Percentiles rank a stretch among this genome's conserved stretches.
These are phyloP conservation scores for Rhodotorula sp. DNA, from an alignment of 1,284 basidiomycete species.

Conservation along the genomic window DNA sequence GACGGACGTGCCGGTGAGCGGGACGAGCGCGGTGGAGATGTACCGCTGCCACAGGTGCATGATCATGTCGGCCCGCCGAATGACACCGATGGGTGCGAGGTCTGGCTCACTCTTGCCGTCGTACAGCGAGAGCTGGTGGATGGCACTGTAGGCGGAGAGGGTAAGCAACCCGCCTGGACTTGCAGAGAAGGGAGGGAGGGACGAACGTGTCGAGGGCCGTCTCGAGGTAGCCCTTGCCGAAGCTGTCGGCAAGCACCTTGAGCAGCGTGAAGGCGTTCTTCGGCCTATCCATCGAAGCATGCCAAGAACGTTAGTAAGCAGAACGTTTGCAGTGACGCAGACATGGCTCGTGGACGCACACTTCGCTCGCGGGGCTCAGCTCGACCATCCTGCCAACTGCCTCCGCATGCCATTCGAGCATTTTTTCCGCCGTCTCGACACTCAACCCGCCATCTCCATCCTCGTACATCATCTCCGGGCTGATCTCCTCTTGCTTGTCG, in stretches of 20 bases:
- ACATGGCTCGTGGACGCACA: slow-evolving; percentile 58
- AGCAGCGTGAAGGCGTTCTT: slow-evolving; percentile 86
- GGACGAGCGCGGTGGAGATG: slow-evolving; percentile 83
- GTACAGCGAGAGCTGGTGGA: slow-evolving; percentile 65
- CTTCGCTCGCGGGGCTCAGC: slow-evolving; percentile 71
- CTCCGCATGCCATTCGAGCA: slow-evolving; percentile 95
- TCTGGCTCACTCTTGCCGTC: slow-evolving; percentile 79
- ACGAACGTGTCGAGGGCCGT: slow-evolving; percentile 84
- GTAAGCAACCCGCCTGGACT: neutral
- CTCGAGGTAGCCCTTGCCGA: slow-evolving; percentile 83
- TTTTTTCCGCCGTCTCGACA: slow-evolving; percentile 74
- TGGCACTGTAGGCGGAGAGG: slow-evolving; percentile 55
- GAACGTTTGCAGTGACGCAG: neutral
- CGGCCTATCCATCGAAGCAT: slow-evolving; percentile 56
- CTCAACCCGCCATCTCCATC: slow-evolving; percentile 78
- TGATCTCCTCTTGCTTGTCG: slow-evolving; percentile 10
- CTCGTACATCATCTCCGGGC: slow-evolving; percentile 38
- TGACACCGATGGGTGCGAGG: slow-evolving; percentile 64
- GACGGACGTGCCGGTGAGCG: slow-evolving; percentile 79
- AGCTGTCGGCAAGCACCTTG: slow-evolving; percentile 81
- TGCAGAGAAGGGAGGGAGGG: neutral
- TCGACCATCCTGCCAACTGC: slow-evolving; percentile 88
- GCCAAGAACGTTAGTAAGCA: neutral
- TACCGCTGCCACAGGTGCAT: slow-evolving; percentile 98
- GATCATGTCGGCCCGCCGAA: slow-evolving; percentile 80